Percentiles rank a stretch among this genome's conserved stretches.
Evolutionary conservation across 73 alveolate genomes (phyloP).

Genomic region (Tetrahymena malaccensis): DNA sequence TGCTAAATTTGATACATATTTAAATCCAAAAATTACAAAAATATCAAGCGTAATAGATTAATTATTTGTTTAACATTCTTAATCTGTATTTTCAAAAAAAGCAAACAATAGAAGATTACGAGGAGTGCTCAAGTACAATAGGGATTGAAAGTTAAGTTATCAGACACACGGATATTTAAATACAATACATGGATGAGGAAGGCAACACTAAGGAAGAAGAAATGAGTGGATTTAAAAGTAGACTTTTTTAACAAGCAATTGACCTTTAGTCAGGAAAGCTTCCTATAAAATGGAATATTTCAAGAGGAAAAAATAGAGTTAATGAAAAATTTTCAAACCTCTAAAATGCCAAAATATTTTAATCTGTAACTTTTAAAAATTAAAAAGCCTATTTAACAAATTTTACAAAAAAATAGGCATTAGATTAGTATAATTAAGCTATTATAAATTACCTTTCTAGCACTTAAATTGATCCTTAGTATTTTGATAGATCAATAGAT

Average conservation of each 20-base stretch:
- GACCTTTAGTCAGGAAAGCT: not conserved
- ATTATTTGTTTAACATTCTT: too few relatives aligned
- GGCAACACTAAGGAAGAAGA: not conserved
- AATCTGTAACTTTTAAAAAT: not conserved
- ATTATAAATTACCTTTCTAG: not conserved
- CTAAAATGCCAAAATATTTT: not conserved
- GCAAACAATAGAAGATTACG: not conserved
- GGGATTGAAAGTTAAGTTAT: not conserved
- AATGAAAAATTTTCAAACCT: not conserved
- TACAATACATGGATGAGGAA: not conserved
- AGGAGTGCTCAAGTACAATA: not conserved
- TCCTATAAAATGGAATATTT: not conserved
- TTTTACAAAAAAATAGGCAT: not conserved
- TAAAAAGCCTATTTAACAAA: not conserved
- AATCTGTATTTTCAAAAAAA: not conserved
- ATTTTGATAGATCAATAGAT: not conserved
- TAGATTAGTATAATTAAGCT: not conserved
- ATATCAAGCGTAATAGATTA: not conserved
- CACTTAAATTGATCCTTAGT: not conserved
- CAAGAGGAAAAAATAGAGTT: not conserved
- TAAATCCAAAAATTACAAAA: not conserved
- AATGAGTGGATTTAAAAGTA: not conserved
- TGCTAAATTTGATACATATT: not conserved
- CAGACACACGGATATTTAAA: not conserved
- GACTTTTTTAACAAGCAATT: not conserved